Evolutionary conservation across 495 filamentous ascomycete genomes (phyloP).

Genomic region (Neurospora discreta): DNA sequence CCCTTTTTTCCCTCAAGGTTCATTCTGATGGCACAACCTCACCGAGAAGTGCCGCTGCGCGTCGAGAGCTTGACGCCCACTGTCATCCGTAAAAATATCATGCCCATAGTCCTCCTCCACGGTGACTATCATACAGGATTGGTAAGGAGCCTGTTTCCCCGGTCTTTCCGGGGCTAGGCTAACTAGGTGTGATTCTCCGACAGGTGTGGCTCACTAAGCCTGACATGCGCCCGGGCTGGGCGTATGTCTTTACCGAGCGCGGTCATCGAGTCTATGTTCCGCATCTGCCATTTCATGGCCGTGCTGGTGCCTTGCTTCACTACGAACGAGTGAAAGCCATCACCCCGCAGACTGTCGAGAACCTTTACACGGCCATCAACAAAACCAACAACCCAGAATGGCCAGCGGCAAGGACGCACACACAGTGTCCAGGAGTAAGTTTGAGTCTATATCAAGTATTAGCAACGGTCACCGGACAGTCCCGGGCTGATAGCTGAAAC

Average conservation of each 20-base stretch:
- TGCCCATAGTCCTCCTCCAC: slow-evolving; percentile 45
- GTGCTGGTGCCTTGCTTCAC: not conserved
- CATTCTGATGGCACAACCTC: not conserved
- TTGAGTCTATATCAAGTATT: not conserved
- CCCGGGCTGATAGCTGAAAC: not conserved
- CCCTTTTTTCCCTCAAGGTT: not conserved
- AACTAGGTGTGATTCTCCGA: not conserved
- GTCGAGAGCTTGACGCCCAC: not conserved
- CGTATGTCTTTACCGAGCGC: slow-evolving; percentile 34
- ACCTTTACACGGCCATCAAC: slow-evolving; percentile 28
- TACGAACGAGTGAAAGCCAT: not conserved
- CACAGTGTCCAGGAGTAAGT: slow-evolving; percentile 43
- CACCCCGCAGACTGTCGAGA: slow-evolving; percentile 14
- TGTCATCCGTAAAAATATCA: not conserved
- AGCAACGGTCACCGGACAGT: not conserved
- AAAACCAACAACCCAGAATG: slow-evolving; percentile 19
- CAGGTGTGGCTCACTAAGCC: slow-evolving; percentile 41
- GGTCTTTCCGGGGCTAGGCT: not conserved
- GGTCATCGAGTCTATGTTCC: slow-evolving; percentile 38
- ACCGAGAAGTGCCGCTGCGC: not conserved
- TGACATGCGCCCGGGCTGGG: slow-evolving; percentile 41
- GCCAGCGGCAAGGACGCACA: slow-evolving; percentile 35
- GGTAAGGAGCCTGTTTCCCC: slow-evolving; percentile 20
- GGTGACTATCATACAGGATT: slow-evolving; percentile 41
- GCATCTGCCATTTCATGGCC: slow-evolving; percentile 31